Evolutionary conservation across 441 rosid species (phyloP).

Genomic region (Macaranga tanarius): DNA sequence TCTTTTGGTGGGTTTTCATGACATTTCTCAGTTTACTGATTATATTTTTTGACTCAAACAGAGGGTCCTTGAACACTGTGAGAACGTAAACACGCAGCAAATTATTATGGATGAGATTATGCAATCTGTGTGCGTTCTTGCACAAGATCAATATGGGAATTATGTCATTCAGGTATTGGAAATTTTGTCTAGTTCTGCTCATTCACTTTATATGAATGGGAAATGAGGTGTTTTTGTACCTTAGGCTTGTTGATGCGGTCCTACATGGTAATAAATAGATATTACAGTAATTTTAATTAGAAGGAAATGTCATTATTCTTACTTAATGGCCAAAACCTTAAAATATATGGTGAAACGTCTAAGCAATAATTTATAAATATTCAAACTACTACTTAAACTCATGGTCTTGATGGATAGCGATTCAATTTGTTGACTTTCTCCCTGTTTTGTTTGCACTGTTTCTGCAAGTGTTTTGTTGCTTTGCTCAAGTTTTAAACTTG

Average conservation of each 20-base stretch:
- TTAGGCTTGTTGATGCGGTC: neutral
- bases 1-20: slow-evolving; percentile 17
- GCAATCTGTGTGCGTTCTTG: slow-evolving; percentile 68
- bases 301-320: neutral
- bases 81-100: slow-evolving; percentile 56
- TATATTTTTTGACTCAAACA: slow-evolving; percentile 31
- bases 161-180: slow-evolving; percentile 87
- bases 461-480: too few species aligned
- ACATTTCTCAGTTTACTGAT: slow-evolving; percentile 13
- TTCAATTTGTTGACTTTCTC: too few species aligned
- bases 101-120: slow-evolving; percentile 83
- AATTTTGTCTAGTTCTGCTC: slow-evolving; percentile 1
- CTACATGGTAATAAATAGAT: slow-evolving; percentile 1
- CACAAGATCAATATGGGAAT: slow-evolving; percentile 94
- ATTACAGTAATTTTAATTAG: too few species aligned
- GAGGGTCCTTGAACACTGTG: slow-evolving; percentile 90
- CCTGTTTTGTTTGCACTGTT: too few species aligned
- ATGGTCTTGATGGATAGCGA: too few species aligned
- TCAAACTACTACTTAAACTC: too few species aligned
- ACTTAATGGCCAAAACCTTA: neutral
- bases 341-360: neutral
- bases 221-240: neutral
- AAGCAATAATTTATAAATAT: too few species aligned
- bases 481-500: too few species aligned
- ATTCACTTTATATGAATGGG: neutral